phyloP scores from a whole-genome alignment of 1,139 yeast species.

The Yamadazyma membranifaciens region DNA sequence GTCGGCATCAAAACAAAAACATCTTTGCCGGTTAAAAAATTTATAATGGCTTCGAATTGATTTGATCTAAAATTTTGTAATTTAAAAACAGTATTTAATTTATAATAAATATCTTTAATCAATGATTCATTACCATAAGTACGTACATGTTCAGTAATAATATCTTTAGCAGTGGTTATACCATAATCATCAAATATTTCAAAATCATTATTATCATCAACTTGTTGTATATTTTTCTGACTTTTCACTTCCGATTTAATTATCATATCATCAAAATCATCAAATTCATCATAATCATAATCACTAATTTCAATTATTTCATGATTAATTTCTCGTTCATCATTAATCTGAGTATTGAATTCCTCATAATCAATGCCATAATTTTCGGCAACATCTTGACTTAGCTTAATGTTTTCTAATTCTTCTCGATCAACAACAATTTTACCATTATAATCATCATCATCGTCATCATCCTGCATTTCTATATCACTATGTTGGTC shows the following conservation, averaged over 20 bases:
- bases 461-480: slow-evolving; percentile 16
- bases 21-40: slow-evolving; percentile 78
- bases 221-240: neutral
- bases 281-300: slow-evolving; percentile 27
- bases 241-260: slow-evolving; percentile 8
- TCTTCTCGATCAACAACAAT: slow-evolving; percentile 19
- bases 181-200: slow-evolving; percentile 18
- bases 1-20: slow-evolving; percentile 98
- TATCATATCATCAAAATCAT: slow-evolving; percentile 2
- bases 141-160: slow-evolving; percentile 15
- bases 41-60: slow-evolving; percentile 83
- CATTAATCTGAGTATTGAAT: slow-evolving; percentile 38
- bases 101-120: slow-evolving; percentile 56
- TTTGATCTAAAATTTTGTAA: slow-evolving; percentile 72
- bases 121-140: slow-evolving; percentile 33
- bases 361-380: slow-evolving; percentile 25
- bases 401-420: slow-evolving; percentile 25
- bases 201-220: slow-evolving; percentile 2
- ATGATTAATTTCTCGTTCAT: slow-evolving; percentile 37
- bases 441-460: slow-evolving; percentile 15
- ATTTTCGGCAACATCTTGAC: slow-evolving; percentile 31
- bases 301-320: slow-evolving; percentile 33
- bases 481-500: neutral
- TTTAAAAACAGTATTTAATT: slow-evolving; percentile 59
- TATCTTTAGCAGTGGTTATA: slow-evolving; percentile 15